Evolutionary conservation across 2,329 filamentous ascomycete species (phyloP).

Genomic region (Colletotrichum filicis): DNA sequence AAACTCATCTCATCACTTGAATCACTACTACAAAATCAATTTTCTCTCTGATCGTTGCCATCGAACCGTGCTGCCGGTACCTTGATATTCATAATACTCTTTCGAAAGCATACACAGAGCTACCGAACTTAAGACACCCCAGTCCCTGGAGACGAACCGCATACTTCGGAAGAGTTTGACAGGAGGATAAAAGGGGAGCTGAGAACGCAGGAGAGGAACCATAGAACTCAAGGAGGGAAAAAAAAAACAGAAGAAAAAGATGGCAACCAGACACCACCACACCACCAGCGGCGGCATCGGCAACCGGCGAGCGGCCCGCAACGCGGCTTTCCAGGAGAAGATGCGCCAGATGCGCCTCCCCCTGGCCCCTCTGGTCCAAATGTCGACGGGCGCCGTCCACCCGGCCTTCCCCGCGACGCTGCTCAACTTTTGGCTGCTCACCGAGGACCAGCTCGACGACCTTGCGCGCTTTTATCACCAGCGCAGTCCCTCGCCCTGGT

Average conservation of each 20-base stretch:
- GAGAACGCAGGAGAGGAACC: background rate
- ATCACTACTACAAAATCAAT: background rate
- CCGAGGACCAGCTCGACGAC: constrained; percentile 74
- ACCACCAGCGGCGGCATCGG: constrained; percentile 41
- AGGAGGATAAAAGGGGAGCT: background rate
- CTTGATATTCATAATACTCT: background rate
- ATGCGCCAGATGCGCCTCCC: constrained; percentile 73
- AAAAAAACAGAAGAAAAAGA: constrained; percentile 1
- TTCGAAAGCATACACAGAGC: background rate
- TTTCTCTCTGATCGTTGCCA: background rate
- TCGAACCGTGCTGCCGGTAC: background rate
- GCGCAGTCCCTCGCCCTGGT: constrained; percentile 65
- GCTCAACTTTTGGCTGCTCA: constrained; percentile 79
- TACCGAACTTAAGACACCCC: background rate
- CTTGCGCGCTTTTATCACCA: constrained; percentile 82
- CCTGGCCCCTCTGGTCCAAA: constrained; percentile 74
- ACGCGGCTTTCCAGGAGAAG: constrained; percentile 68
- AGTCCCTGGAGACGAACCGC: background rate
- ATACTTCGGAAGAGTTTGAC: background rate
- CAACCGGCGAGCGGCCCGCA: constrained; percentile 52
- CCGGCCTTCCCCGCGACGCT: constrained; percentile 73
- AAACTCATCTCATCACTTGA: background rate
- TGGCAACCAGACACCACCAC: constrained; percentile 34
- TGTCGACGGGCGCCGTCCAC: constrained; percentile 71
- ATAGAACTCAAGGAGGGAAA: background rate